phyloP scores from a whole-genome alignment of 805 yeast genomes.

The Peterozyma toletana region DNA sequence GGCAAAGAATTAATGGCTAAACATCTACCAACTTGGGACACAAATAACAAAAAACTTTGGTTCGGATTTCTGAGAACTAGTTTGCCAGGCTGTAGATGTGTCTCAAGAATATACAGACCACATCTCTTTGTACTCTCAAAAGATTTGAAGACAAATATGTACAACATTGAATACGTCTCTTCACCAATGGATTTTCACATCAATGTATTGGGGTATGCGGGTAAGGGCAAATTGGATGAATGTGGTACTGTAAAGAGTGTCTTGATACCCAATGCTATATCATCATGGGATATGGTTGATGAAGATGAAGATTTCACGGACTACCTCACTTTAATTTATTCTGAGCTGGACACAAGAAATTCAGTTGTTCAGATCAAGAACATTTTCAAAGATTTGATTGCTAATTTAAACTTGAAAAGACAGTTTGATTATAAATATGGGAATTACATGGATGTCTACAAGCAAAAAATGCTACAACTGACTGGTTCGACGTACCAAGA shows the following conservation, averaged over 20 bases:
- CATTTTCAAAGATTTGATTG: conserved; percentile 16
- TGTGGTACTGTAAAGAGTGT: conserved; percentile 25
- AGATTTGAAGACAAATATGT: conserved; percentile 18
- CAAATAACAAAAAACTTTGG: conserved; percentile 32
- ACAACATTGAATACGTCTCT: conserved; percentile 21
- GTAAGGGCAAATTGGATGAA: neutral
- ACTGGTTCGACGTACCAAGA: no score
- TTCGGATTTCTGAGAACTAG: conserved; percentile 40
- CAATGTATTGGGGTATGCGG: conserved; percentile 22
- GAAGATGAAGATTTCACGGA: conserved; percentile 11
- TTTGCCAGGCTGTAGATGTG: conserved; percentile 35
- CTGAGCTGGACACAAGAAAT: conserved; percentile 30
- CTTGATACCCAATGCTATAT: conserved; percentile 38
- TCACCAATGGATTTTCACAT: conserved; percentile 26
- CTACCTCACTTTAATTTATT: conserved; percentile 25
- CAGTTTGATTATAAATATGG: no score
- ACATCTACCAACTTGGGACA: conserved; percentile 8
- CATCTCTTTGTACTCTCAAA: conserved; percentile 28
- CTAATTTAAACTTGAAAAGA: neutral
- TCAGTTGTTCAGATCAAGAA: conserved; percentile 28
- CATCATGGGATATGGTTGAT: conserved; percentile 27
- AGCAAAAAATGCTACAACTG: no score
- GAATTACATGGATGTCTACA: no score
- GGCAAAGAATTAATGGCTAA: conserved; percentile 8
- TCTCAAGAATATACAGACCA: conserved; percentile 35